Evolutionary conservation across 2,329 filamentous ascomycete genomes (phyloP), one percentile per base, ranked within the genome.

Genomic region (Aureobasidium sp.): DNA sequence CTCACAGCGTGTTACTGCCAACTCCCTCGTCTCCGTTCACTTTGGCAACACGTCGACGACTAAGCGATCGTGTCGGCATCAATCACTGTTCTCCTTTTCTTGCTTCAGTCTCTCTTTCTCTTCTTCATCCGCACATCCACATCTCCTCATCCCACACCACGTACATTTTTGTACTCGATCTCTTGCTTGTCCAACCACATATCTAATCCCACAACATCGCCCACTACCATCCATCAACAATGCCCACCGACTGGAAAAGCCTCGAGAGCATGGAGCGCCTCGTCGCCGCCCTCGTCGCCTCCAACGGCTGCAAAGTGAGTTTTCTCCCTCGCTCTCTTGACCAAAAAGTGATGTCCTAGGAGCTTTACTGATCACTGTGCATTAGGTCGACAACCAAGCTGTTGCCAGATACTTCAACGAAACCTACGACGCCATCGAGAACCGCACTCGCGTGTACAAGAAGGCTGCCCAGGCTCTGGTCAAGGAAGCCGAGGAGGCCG

Each of bases 161-260:
- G 1, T 17, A 6, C 11, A 42, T 4, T 17, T 23, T 53, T 42
- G 23, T 3, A n/a, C 17, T 8, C 1, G 10, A 4, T 35, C 29
- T 37, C 29, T 25, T 37, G 8, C 50, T 40, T 53, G 50, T 53
- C 51, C 27, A 42, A 23, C 6, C 11, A 21, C 38, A 23, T 29
- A 21, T 54, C 25, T 33, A 0, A 13, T 31, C 11, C 8, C 27
- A 43, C 7, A 55, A 4, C 38, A 23, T 31, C 15, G 40, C 2
- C 8, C 15, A 40, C 13, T 5, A 1, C 25, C 2, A 29, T 23
- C 17, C 27, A 31, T 4, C 27, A 31, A 29, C 15, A 8, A 61
- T 61, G 59, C 59, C 59, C 25, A 15, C 46, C 29, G 49, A 61
- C 33, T 61, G 59, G 59, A 61, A 61, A 33, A 19, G 1, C n/a